Evolutionary conservation across 2,329 filamentous ascomycete genomes (phyloP).

Genomic region (Botrytis byssoidea): DNA sequence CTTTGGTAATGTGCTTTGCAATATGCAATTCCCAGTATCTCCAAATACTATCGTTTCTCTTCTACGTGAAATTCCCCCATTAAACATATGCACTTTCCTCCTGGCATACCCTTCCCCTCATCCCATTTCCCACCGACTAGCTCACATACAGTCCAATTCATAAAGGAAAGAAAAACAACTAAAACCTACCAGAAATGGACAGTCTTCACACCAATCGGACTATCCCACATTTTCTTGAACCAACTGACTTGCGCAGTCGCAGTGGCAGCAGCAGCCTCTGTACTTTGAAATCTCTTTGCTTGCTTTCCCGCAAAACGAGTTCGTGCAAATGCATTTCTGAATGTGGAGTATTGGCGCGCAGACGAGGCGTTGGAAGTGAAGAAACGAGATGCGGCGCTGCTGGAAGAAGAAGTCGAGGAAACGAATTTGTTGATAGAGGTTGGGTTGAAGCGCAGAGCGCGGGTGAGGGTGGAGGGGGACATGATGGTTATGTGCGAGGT

Average conservation of each 20-base stretch:
- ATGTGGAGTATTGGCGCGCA: conserved; percentile 46
- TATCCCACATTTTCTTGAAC: conserved; percentile 81
- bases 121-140: neutral
- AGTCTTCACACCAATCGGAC: conserved; percentile 80
- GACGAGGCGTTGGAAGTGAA: conserved; percentile 46
- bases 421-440: conserved; percentile 11
- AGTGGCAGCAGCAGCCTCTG: conserved; percentile 54
- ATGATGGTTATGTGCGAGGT: neutral
- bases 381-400: conserved; percentile 40
- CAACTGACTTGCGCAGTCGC: conserved; percentile 46
- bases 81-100: too few relatives aligned
- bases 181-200: conserved; percentile 88
- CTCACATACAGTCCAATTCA: neutral
- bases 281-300: conserved; percentile 60
- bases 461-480: neutral
- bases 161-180: neutral
- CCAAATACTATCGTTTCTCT: too few relatives aligned
- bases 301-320: conserved; percentile 34
- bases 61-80: neutral
- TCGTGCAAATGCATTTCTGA: conserved; percentile 25
- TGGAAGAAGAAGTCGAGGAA: conserved; percentile 40
- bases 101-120: neutral
- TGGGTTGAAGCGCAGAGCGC: conserved; percentile 16
- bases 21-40: neutral
- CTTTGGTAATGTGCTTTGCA: neutral